These are phyloP conservation scores for Diaporthe helianthi DNA, from an alignment of 2,329 filamentous ascomycete species.

Conservation along the genomic window DNA sequence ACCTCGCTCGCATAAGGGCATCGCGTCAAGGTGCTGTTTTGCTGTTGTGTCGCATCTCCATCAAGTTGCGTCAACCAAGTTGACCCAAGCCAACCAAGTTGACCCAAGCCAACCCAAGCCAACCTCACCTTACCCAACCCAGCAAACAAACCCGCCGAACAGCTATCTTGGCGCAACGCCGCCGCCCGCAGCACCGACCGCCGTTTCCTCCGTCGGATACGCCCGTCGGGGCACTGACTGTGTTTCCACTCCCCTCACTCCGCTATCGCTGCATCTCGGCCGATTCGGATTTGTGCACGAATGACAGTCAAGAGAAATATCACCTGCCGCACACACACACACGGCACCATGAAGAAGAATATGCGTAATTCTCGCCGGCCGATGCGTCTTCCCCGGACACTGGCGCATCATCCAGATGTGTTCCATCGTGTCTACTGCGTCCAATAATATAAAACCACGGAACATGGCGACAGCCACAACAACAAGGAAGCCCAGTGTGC, in stretches of 20 bases:
- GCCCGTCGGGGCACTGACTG: background rate
- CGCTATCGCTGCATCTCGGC: slow-evolving; percentile 21
- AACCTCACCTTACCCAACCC: slow-evolving; percentile 5
- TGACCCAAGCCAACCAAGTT: too few relatives aligned
- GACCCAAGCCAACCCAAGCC: too few relatives aligned
- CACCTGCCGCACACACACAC: background rate
- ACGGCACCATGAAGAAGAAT: background rate
- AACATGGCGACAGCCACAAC: background rate
- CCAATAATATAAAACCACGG: background rate
- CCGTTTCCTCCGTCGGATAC: background rate
- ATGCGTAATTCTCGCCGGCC: too few relatives aligned
- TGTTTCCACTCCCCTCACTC: background rate
- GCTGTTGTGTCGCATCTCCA: too few relatives aligned
- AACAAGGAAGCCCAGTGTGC: background rate
- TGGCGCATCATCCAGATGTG: background rate
- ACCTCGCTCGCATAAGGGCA: background rate
- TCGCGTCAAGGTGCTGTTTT: background rate
- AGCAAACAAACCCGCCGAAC: background rate
- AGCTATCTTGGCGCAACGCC: slow-evolving; percentile 8
- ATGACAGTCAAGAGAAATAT: background rate
- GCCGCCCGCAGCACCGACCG: slow-evolving; percentile 3
- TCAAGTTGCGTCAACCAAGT: too few relatives aligned
- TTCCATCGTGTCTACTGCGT: too few relatives aligned
- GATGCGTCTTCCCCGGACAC: background rate
- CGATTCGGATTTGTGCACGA: slow-evolving; percentile 13